phyloP scores from a whole-genome alignment of 331 rosid genomes.

The Pyracantha coccinea region DNA sequence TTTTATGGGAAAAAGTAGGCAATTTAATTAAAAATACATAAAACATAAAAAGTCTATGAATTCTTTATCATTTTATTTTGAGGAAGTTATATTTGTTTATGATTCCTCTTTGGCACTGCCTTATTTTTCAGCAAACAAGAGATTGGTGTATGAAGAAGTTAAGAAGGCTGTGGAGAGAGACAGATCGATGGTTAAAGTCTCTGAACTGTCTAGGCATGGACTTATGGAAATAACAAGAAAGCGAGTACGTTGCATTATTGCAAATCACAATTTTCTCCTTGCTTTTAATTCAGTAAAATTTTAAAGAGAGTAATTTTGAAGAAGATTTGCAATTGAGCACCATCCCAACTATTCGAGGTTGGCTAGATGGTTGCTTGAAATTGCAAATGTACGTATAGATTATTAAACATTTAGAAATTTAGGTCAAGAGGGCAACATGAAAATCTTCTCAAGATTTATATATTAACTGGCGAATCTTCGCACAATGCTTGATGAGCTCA shows the following conservation, averaged over 20 bases:
- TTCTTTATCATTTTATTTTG: neutral
- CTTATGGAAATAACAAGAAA: slow-evolving; percentile 97
- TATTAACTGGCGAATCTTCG: neutral
- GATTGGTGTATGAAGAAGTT: slow-evolving; percentile 93
- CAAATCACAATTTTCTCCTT: neutral
- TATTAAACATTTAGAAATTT: neutral
- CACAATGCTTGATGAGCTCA: slow-evolving; percentile 6
- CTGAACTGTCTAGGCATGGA: slow-evolving; percentile 89
- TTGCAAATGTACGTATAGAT: neutral
- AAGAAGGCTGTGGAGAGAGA: slow-evolving; percentile 94
- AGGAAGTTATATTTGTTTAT: neutral
- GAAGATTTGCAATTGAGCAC: neutral
- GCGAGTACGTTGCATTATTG: slow-evolving; percentile 55
- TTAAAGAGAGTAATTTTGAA: neutral
- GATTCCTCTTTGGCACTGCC: slow-evolving; percentile 12
- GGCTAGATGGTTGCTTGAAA: neutral
- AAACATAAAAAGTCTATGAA: neutral
- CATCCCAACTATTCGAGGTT: slow-evolving; percentile 3
- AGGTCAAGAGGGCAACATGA: neutral
- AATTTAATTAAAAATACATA: neutral
- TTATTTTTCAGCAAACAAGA: slow-evolving; percentile 67
- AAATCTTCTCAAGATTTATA: neutral
- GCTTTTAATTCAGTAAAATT: neutral
- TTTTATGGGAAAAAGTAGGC: neutral
- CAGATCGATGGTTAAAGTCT: slow-evolving; percentile 84